phyloP scores from a whole-genome alignment of 2,329 filamentous ascomycete genomes.

The Arthrobotrys megalospora region DNA sequence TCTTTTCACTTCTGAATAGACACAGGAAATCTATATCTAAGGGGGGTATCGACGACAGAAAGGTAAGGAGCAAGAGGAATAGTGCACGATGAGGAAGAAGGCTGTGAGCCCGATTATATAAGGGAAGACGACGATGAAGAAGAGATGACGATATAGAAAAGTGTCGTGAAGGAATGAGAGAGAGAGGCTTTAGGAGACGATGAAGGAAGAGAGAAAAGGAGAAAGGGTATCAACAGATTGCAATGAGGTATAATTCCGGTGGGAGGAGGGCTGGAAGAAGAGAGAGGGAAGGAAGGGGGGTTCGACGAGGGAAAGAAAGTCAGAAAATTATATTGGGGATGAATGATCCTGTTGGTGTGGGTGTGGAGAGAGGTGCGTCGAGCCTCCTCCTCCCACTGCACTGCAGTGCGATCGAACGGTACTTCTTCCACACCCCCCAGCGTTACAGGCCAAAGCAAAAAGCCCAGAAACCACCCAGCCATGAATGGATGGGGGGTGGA shows the following conservation, averaged over 20 bases:
- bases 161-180: conserved; percentile 35
- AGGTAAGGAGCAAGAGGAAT: conserved; percentile 6
- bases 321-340: conserved; percentile 62
- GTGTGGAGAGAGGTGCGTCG: conserved; percentile 46
- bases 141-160: conserved; percentile 29
- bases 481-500: conserved; percentile 52
- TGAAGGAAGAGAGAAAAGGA: conserved; percentile 34
- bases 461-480: conserved; percentile 41
- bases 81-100: conserved; percentile 8
- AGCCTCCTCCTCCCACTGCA: conserved; percentile 22
- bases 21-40: conserved; percentile 52
- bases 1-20: not conserved
- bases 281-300: conserved; percentile 42
- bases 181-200: conserved; percentile 12
- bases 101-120: conserved; percentile 30
- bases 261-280: conserved; percentile 32
- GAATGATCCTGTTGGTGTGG: conserved; percentile 60
- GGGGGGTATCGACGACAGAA: conserved; percentile 42
- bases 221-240: conserved; percentile 40
- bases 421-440: conserved; percentile 18
- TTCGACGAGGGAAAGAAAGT: conserved; percentile 45
- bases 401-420: conserved; percentile 42
- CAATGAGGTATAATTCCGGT: conserved; percentile 38
- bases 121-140: not conserved
- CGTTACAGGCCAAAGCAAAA: conserved; percentile 41